Evolutionary conservation across 1,139 yeast genomes (phyloP).

Genomic region (Arxiozyma telluris): DNA sequence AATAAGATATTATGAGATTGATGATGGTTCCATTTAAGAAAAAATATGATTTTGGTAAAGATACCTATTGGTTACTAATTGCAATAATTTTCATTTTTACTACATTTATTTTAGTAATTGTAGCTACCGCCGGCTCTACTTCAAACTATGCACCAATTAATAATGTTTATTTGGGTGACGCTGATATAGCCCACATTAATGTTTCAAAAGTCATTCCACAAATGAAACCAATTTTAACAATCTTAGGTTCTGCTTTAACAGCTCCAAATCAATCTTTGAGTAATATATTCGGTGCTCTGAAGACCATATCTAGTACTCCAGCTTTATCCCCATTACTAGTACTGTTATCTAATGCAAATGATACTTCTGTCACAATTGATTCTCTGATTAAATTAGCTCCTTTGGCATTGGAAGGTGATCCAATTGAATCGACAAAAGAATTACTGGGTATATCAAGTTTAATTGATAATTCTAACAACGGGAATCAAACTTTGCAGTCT

Average conservation of each 20-base stretch:
- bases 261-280: conserved; percentile 20
- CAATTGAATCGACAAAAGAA: conserved; percentile 16
- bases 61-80: conserved; percentile 9
- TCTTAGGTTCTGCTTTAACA: conserved; percentile 27
- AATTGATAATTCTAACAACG: conserved; percentile 20
- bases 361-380: conserved; percentile 18
- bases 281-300: conserved; percentile 21
- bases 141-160: conserved; percentile 26
- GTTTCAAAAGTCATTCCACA: conserved; percentile 30
- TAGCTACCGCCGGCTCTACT: conserved; percentile 27
- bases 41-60: conserved; percentile 6
- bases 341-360: conserved; percentile 20
- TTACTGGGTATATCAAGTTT: conserved; percentile 19
- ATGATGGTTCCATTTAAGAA: not conserved
- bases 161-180: conserved; percentile 26
- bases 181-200: conserved; percentile 28
- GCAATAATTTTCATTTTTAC: conserved; percentile 19
- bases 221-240: conserved; percentile 24
- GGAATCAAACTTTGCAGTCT: conserved; percentile 18
- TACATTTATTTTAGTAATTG: conserved; percentile 18
- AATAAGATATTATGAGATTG: not conserved
- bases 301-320: conserved; percentile 21
- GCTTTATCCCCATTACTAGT: conserved; percentile 25
- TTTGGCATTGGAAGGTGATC: conserved; percentile 17
- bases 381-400: conserved; percentile 26